Evolutionary conservation across 164 flowering plant genomes (phyloP).

Genomic region (Hamamelis virginiana): DNA sequence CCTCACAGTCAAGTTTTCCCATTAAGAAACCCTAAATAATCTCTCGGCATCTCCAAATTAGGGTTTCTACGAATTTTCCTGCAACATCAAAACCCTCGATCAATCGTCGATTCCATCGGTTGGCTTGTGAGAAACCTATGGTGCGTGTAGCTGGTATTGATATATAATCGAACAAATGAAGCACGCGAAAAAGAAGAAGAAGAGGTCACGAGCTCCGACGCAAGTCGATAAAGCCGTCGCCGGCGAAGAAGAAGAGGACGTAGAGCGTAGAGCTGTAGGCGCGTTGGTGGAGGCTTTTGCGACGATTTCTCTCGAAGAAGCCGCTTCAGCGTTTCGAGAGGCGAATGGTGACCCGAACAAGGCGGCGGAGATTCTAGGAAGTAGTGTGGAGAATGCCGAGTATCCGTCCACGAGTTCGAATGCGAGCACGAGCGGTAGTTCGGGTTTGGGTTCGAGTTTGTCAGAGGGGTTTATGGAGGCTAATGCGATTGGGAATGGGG

Average conservation of each 20-base stretch:
- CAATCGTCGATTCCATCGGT: no score
- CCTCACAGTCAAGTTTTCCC: no score
- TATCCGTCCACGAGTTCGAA: slow-evolving; percentile 17
- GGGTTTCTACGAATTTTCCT: no score
- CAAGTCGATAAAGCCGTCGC: slow-evolving; percentile 1
- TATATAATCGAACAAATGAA: slow-evolving; percentile 12
- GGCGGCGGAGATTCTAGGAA: slow-evolving; percentile 48
- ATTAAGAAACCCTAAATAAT: no score
- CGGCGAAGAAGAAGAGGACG: slow-evolving; percentile 16
- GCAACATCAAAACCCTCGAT: no score
- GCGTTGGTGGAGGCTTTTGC: slow-evolving; percentile 45
- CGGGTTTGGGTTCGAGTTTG: slow-evolving; percentile 22
- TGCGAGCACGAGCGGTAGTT: slow-evolving; percentile 30
- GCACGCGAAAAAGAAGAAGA: slow-evolving; percentile 43
- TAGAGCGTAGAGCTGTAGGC: slow-evolving; percentile 12
- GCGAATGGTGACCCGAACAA: slow-evolving; percentile 42
- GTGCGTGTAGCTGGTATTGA: no score
- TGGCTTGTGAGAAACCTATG: no score
- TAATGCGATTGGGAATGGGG: slow-evolving; percentile 10
- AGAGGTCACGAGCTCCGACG: slow-evolving; percentile 26
- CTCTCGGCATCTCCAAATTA: no score
- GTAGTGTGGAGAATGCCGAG: slow-evolving; percentile 17
- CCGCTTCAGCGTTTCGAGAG: slow-evolving; percentile 31
- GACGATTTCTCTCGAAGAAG: slow-evolving; percentile 40
- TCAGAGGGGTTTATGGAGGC: slow-evolving; percentile 39